Percentiles rank a stretch among this genome's conserved stretches.
Conservation (phyloP, 2,329 filamentous ascomycete species). For the Botrytis elliptica region DNA sequence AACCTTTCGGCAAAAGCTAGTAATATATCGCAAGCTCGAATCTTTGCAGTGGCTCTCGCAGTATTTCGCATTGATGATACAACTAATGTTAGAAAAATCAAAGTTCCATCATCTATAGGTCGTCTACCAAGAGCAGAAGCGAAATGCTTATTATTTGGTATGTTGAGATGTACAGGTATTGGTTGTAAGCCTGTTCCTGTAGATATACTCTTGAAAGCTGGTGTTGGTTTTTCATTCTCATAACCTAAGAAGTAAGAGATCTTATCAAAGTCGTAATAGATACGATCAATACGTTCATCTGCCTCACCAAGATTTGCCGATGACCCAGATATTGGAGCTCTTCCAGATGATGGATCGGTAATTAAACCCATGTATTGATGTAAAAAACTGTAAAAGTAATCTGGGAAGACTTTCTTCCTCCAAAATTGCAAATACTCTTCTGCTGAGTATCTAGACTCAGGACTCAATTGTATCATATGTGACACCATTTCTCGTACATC, state of each 20-base stretch:
- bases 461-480: conserved; percentile 95
- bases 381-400: conserved; percentile 96
- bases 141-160: conserved; percentile 78
- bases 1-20: conserved; percentile 87
- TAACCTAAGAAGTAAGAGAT: conserved; percentile 92
- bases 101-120: conserved; percentile 78
- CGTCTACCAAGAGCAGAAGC: conserved; percentile 60
- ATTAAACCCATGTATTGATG: conserved; percentile 98
- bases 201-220: conserved; percentile 41
- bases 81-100: conserved; percentile 87
- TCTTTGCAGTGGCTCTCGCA: conserved; percentile 79
- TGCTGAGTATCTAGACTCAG: conserved; percentile 86
- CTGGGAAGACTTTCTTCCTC: conserved; percentile 87
- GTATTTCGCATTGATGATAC: conserved; percentile 88
- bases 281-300: conserved; percentile 89
- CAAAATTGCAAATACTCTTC: conserved; percentile 93
- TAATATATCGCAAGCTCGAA: conserved; percentile 87
- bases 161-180: conserved; percentile 80
- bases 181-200: conserved; percentile 57
- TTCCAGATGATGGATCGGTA: conserved; percentile 83
- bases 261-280: conserved; percentile 95
- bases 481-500: conserved; percentile 85
- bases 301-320: conserved; percentile 76
- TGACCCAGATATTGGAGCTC: conserved; percentile 66
- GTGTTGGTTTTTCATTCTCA: conserved; percentile 45